Percentiles rank a stretch among this genome's conserved stretches.
Evolutionary conservation across 495 filamentous ascomycete genomes (phyloP).

Genomic region (Tuber umbilicatum): DNA sequence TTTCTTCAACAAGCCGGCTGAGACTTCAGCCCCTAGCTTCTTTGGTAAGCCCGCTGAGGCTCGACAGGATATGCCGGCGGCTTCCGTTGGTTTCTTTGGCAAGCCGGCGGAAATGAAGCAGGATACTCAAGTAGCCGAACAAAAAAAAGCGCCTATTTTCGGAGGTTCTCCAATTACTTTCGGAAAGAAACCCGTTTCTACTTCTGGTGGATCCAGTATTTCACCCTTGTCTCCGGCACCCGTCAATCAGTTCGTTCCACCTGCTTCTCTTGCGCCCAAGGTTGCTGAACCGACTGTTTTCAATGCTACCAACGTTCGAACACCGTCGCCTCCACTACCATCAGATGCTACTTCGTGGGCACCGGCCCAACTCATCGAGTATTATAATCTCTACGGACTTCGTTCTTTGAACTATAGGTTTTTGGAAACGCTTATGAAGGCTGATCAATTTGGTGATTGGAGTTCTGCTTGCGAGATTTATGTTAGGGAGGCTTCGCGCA

Average conservation of each 20-base stretch:
- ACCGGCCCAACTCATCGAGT: conserved; percentile 35
- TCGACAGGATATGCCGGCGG: neutral
- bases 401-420: conserved; percentile 37
- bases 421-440: conserved; percentile 28
- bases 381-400: conserved; percentile 39
- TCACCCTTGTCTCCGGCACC: conserved; percentile 17
- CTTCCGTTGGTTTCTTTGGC: neutral
- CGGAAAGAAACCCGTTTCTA: neutral
- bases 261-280: conserved; percentile 15
- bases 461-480: conserved; percentile 29
- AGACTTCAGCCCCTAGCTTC: neutral
- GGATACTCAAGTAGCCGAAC: conserved; percentile 1
- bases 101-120: neutral
- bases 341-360: conserved; percentile 36
- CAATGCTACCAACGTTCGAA: conserved; percentile 17
- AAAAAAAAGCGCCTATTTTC: neutral
- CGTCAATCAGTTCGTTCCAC: conserved; percentile 14
- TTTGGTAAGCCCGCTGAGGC: conserved; percentile 5
- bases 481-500: conserved; percentile 25
- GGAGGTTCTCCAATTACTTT: neutral
- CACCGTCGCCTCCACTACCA: conserved; percentile 34
- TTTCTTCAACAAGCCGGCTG: neutral
- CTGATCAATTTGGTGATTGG: conserved; percentile 35
- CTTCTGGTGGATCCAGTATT: neutral
- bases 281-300: neutral